Base-by-base conservation (phyloP, 352 stramenopile genomes). In the Globisporangium recalcitrans region DNA sequence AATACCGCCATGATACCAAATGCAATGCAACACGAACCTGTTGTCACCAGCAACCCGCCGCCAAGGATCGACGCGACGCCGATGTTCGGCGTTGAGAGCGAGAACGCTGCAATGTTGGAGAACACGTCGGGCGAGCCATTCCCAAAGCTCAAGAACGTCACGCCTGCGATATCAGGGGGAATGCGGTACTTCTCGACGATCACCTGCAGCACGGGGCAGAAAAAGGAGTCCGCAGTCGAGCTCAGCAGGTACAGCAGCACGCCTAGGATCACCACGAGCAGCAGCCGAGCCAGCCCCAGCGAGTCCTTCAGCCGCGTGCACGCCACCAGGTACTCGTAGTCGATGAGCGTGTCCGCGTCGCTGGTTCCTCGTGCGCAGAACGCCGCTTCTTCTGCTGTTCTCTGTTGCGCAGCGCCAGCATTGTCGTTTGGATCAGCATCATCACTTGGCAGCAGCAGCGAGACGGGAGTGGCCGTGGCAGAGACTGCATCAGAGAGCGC, bases 191-290 rank as follows among this genome's bases (percentile, higher is more conserved):
- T 85, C 52, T 90, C 82, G 22, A 93, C 82, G 26, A 93, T 21
- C 52, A 84, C 75, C 64, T 93, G 85, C 8, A 91, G 64, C 42
- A 85, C 73, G 0, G 84, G 84, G 48, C 78, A 90, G 67, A 93
- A 93, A 65, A 93, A 93, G 61, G 83, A 74, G 65, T 93, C 84
- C 52, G 84, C 84, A 3, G 84, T 93, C 27, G 84, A 91, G 68
- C 82, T 91, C 27, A 91, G 69, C 34, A 93, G 64, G 57, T 91
- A 93, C 11, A 93, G 63, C 53, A 93, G 68, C 54, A 89, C 48
- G 8, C 82, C 60, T 16, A 93, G 72, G 47, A 79, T 62, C 38
- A 79, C 32, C 16, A 89, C 68, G 7, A 93, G 70, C 31, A 70
- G 40, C 7, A 69, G 64, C 8, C 74, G 76, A 14, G 72, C 77